Evolutionary conservation across 371 early-diverging fungal species (phyloP).

Genomic region (Blyttiomyces sp.): DNA sequence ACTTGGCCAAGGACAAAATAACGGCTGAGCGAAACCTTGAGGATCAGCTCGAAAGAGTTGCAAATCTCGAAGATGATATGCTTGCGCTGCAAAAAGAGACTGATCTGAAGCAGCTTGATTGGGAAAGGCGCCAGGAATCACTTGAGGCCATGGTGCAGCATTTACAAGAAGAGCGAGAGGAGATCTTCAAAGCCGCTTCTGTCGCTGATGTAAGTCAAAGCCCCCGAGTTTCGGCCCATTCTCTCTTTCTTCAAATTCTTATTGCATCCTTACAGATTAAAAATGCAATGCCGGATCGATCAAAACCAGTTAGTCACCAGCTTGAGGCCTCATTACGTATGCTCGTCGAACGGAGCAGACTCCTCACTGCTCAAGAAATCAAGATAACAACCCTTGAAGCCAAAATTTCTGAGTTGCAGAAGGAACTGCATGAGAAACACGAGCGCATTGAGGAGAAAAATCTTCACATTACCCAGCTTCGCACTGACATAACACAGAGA

Average conservation of each 20-base stretch:
- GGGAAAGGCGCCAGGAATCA: conserved; percentile 34
- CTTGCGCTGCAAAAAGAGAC: conserved; percentile 19
- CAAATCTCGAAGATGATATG: conserved; percentile 26
- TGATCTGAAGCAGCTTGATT: conserved; percentile 35
- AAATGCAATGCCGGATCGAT: conserved; percentile 28
- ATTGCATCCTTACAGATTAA: conserved; percentile 11
- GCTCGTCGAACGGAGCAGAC: conserved; percentile 32
- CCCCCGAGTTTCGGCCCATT: background rate
- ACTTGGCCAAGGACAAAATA: background rate
- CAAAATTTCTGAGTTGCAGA: conserved; percentile 13
- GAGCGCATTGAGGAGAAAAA: conserved; percentile 11
- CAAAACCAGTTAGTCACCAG: conserved; percentile 38
- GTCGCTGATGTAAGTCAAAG: conserved; percentile 13
- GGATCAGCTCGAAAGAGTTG: conserved; percentile 5
- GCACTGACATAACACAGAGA: conserved; percentile 4
- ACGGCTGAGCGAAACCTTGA: conserved; percentile 7
- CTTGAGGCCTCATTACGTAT: conserved; percentile 34
- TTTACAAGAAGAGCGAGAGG: conserved; percentile 38
- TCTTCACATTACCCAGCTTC: conserved; percentile 19
- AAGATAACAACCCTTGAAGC: conserved; percentile 26
- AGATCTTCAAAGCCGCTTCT: conserved; percentile 29
- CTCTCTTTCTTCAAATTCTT: no score
- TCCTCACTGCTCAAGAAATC: conserved; percentile 25
- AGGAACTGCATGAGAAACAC: background rate
- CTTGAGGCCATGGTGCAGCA: conserved; percentile 27